These are phyloP conservation scores for Colletotrichum sp. DNA, from an alignment of 2,329 filamentous ascomycete species.

Conservation along the genomic window DNA sequence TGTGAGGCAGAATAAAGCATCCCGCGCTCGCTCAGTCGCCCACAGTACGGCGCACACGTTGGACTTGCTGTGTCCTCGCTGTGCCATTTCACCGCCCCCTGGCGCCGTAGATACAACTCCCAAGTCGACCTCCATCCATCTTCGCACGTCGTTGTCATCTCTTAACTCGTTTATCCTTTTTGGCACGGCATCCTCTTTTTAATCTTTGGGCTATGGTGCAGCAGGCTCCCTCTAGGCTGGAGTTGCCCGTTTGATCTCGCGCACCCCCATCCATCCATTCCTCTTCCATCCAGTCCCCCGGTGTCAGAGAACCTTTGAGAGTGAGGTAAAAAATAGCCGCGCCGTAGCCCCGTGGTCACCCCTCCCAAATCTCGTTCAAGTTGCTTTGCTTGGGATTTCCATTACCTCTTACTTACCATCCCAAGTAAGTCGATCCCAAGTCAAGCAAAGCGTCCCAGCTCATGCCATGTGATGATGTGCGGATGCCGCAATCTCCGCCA, in stretches of 20 bases:
- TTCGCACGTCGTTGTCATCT: conserved; percentile 18
- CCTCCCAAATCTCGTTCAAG: background rate
- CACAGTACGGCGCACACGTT: conserved; percentile 18
- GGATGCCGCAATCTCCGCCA: conserved; percentile 14
- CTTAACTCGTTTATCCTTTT: background rate
- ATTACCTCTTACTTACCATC: background rate
- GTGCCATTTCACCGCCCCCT: conserved; percentile 10
- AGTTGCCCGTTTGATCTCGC: background rate
- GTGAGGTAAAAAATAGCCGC: background rate
- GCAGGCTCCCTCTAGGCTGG: background rate
- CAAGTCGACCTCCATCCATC: conserved; percentile 7
- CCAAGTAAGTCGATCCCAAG: background rate
- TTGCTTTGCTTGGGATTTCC: background rate
- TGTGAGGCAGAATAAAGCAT: background rate
- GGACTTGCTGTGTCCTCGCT: conserved; percentile 3
- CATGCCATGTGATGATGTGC: conserved; percentile 19
- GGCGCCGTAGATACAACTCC: conserved; percentile 6
- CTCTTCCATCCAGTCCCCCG: background rate
- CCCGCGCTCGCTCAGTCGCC: background rate
- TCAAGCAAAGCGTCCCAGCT: conserved; percentile 13
- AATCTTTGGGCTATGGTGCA: background rate
- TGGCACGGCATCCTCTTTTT: background rate
- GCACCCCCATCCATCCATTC: background rate
- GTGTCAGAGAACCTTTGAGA: background rate
- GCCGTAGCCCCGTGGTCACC: background rate